Conservation (phyloP, 768 basidiomycete genomes). For the Macrolepiota albuminosa region DNA sequence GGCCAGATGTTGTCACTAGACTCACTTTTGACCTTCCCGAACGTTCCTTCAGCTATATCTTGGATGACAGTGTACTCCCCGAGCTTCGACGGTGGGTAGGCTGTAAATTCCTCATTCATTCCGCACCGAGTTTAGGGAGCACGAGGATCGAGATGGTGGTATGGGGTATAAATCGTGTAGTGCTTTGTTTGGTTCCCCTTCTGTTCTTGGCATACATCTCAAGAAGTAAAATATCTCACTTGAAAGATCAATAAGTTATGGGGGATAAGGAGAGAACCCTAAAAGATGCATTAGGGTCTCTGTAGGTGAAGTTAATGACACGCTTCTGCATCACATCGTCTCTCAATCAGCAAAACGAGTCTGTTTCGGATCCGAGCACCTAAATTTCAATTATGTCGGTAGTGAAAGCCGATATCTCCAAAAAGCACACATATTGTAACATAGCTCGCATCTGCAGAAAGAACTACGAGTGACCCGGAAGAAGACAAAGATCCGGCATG, state of each 20-base stretch:
- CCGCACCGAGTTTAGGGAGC: constrained; percentile 14
- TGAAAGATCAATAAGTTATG: not conserved
- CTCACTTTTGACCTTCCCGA: constrained; percentile 99
- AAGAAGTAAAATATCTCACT: not conserved
- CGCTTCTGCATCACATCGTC: not conserved
- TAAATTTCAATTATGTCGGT: constrained; percentile 8
- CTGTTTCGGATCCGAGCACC: constrained; percentile 5
- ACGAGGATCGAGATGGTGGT: constrained; percentile 22
- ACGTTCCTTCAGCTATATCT: constrained; percentile 94
- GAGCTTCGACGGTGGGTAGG: constrained; percentile 64
- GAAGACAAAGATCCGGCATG: not conserved
- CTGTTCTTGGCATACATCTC: constrained; percentile 2
- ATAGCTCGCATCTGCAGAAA: not conserved
- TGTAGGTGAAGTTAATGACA: not conserved
- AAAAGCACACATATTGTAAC: not conserved
- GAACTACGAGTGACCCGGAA: not conserved
- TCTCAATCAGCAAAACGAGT: constrained; percentile 3
- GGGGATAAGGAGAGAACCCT: not conserved
- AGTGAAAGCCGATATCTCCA: constrained; percentile 10
- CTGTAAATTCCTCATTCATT: constrained; percentile 27
- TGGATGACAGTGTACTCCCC: constrained; percentile 87
- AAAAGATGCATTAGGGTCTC: not conserved
- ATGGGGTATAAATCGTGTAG: constrained; percentile 24
- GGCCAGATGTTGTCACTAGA: not conserved
- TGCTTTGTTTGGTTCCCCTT: constrained; percentile 15